Conservation (phyloP, 1,139 yeast genomes). For the Debaryomyces nepalensis region DNA sequence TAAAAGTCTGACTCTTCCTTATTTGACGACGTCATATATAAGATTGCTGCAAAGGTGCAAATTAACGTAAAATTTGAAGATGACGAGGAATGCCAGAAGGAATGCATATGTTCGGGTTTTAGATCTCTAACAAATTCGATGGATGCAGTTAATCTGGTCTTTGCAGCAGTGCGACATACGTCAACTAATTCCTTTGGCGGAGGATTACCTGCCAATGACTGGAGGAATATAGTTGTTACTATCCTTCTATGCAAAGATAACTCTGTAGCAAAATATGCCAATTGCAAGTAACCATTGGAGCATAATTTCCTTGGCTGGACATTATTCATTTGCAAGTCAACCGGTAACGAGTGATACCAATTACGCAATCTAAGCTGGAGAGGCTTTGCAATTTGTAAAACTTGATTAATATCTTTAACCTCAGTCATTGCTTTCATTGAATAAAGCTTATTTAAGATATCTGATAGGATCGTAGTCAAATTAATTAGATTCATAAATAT, state of each 20-base stretch:
- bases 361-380: conserved; percentile 74
- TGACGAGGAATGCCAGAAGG: conserved; percentile 88
- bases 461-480: conserved; percentile 70
- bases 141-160: conserved; percentile 77
- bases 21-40: conserved; percentile 64
- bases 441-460: conserved; percentile 70
- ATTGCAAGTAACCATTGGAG: conserved; percentile 74
- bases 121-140: conserved; percentile 77
- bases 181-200: conserved; percentile 62
- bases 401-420: conserved; percentile 62
- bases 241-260: conserved; percentile 82
- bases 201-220: conserved; percentile 39
- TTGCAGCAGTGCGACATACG: conserved; percentile 86
- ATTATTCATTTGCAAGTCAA: conserved; percentile 65
- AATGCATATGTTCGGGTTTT: conserved; percentile 79
- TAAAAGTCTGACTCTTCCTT: conserved; percentile 67
- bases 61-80: conserved; percentile 77
- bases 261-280: conserved; percentile 88
- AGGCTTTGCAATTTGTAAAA: conserved; percentile 80
- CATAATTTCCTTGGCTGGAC: conserved; percentile 64
- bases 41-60: conserved; percentile 83
- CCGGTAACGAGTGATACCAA: conserved; percentile 85
- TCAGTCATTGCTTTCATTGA: conserved; percentile 67
- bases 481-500: conserved; percentile 73
- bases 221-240: conserved; percentile 58